phyloP scores from a whole-genome alignment of 176 grass and related monocot species.

The Cenchrus fungigraminus region DNA sequence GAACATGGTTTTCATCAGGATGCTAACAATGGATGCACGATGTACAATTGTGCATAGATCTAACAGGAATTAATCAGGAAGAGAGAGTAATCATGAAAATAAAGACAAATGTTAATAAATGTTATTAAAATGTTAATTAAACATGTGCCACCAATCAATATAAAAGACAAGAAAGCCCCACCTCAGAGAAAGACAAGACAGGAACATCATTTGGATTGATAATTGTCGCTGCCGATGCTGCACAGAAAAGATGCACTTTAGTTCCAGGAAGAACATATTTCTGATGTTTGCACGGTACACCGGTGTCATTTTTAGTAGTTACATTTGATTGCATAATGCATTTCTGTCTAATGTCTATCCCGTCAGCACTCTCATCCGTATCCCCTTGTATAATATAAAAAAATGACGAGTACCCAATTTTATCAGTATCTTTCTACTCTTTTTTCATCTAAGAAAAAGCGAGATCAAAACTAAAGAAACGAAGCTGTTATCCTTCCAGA shows the following conservation, averaged over 20 bases:
- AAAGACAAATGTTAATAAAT: not conserved
- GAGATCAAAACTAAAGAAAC: not conserved
- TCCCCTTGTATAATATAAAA: not conserved
- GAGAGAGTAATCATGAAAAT: not conserved
- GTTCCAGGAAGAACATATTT: slow-evolving; percentile 5
- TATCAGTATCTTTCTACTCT: not conserved
- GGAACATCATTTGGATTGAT: slow-evolving; percentile 50
- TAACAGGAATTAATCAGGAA: slow-evolving; percentile 3
- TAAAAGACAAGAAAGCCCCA: slow-evolving; percentile 32
- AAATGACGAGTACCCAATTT: not conserved
- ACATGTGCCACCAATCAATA: slow-evolving; percentile 10
- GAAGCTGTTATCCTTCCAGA: not conserved
- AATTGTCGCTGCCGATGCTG: slow-evolving; percentile 47
- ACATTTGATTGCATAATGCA: not conserved
- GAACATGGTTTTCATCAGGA: not conserved
- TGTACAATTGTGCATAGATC: not conserved
- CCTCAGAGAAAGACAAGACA: slow-evolving; percentile 76
- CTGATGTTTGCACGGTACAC: not conserved
- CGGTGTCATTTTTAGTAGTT: not conserved
- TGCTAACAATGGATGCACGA: not conserved
- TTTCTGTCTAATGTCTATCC: not conserved
- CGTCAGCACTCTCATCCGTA: not conserved
- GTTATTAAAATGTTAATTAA: not conserved
- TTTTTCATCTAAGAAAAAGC: not conserved
- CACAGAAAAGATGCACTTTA: slow-evolving; percentile 41